Evolutionary conservation across 495 filamentous ascomycete genomes (phyloP), one percentile per base, ranked within the genome.

Genomic region (Lasiosphaeria miniovina): DNA sequence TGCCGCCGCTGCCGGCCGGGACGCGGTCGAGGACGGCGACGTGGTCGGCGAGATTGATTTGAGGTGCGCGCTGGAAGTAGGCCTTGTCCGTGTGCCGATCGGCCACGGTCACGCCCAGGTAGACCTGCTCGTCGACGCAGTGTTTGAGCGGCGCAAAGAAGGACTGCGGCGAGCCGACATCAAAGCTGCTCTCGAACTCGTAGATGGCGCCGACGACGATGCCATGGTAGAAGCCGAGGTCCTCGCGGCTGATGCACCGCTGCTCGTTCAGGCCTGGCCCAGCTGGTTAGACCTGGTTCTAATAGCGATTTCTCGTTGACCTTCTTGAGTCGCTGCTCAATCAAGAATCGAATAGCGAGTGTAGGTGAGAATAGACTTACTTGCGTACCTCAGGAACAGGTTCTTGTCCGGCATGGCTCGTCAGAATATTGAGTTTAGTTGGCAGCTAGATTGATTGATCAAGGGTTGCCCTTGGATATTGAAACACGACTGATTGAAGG

Each of bases 11-110:
- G 24, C 24, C 24, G 17, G 4, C 33, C 31, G 1, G n/a, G 36
- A 7, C 0, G 31, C 15, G 43, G 0, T 57, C 49, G 24, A 60
- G 49, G 3, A 60, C 31, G 36, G 45, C 6, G 40, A 64, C 51
- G 36, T 64, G 62, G 7, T 64, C 58, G 3, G 24, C 36, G 34
- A 64, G 50, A 31, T 64, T 61, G 58, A 64, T 45, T 14, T 11
- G 49, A 3, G 58, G 40, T 0, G 45, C 58, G 12, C 54, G 62
- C 35, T 61, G 49, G 35, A 57, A 64, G 35, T 46, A 64, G 36
- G 62, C 48, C 54, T 61, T 64, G 49, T 64, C 53, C 36, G 58
- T 64, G 50, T 64, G 58, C 31, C 50, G 49, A 43, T 64, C 62
- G 6, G 14, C 50, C 11, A 64, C 54, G 15, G 61, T 33, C n/a